Evolutionary conservation across 1,284 basidiomycete species (phyloP).

Genomic region (Laetiporus sulphureus): DNA sequence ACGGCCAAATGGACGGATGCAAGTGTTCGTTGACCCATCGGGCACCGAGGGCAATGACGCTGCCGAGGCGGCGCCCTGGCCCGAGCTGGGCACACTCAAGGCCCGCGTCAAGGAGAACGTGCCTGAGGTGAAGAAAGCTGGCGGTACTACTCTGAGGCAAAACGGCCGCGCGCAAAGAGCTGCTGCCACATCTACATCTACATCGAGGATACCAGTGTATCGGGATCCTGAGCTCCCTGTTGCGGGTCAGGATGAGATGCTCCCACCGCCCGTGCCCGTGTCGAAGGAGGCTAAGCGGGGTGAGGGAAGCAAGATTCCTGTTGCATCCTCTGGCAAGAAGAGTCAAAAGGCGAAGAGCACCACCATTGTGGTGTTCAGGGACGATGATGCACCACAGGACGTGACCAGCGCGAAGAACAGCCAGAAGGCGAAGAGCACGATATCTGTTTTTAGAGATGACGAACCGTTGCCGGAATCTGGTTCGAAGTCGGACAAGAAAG

Average conservation of each 20-base stretch:
- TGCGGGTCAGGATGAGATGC: conserved; percentile 17
- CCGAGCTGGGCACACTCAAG: conserved; percentile 68
- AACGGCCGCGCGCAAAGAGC: conserved; percentile 46
- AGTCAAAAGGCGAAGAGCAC: conserved; percentile 3
- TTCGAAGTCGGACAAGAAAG: neutral
- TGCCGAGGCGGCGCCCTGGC: conserved; percentile 42
- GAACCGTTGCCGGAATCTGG: neutral
- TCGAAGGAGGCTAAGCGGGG: conserved; percentile 6
- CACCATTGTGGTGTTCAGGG: conserved; percentile 8
- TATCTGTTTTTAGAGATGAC: conserved; percentile 21
- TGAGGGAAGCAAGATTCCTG: too few relatives aligned
- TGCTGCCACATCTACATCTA: conserved; percentile 33
- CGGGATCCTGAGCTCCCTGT: conserved; percentile 37
- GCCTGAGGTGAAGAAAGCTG: conserved; percentile 57
- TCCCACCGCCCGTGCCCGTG: conserved; percentile 14
- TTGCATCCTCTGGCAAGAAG: too few relatives aligned
- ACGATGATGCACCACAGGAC: conserved; percentile 22
- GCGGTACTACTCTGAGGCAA: conserved; percentile 57
- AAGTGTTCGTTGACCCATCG: conserved; percentile 64
- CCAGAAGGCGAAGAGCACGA: conserved; percentile 8
- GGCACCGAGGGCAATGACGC: conserved; percentile 34
- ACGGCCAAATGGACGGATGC: conserved; percentile 50
- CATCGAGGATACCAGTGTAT: conserved; percentile 47
- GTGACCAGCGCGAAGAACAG: conserved; percentile 22
- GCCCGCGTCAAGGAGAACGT: conserved; percentile 71